Conservation (phyloP, 225 moss, liverwort and hornwort species). For the Straminergon stramineum region DNA sequence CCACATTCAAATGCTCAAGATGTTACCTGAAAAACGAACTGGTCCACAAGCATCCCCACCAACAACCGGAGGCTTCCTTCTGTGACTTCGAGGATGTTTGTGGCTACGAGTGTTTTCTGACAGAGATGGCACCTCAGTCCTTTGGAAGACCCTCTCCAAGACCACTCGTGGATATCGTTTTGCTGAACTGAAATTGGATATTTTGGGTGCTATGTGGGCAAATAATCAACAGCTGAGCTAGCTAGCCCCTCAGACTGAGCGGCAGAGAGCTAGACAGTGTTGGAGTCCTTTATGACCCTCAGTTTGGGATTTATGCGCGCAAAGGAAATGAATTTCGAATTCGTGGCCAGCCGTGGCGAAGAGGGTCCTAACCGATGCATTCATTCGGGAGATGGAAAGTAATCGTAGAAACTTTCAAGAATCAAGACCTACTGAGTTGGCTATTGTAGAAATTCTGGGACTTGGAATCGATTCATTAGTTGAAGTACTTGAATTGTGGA, state of each 20-base stretch:
- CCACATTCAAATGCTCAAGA: constrained; percentile 32
- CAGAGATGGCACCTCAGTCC: background rate
- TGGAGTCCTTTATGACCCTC: constrained; percentile 13
- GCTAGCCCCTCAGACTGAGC: background rate
- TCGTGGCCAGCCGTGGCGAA: background rate
- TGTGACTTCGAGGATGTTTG: background rate
- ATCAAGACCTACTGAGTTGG: background rate
- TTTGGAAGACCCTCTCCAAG: background rate
- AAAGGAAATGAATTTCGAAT: background rate
- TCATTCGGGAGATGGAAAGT: background rate
- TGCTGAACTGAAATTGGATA: background rate
- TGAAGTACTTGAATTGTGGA: background rate
- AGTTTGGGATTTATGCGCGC: background rate
- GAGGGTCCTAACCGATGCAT: constrained; percentile 21
- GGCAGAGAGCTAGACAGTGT: background rate
- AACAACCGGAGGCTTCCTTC: background rate
- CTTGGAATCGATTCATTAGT: background rate
- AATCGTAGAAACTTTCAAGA: background rate
- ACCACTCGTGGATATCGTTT: background rate
- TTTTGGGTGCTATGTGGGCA: background rate
- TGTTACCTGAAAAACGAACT: constrained; percentile 13
- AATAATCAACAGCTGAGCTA: background rate
- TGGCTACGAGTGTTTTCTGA: background rate
- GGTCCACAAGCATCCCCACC: background rate
- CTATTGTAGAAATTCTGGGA: background rate